Percentiles rank a stretch among this genome's conserved stretches.
Evolutionary conservation across 116 monocot species (phyloP).

Genomic region (Dioscorea cayenensis): DNA sequence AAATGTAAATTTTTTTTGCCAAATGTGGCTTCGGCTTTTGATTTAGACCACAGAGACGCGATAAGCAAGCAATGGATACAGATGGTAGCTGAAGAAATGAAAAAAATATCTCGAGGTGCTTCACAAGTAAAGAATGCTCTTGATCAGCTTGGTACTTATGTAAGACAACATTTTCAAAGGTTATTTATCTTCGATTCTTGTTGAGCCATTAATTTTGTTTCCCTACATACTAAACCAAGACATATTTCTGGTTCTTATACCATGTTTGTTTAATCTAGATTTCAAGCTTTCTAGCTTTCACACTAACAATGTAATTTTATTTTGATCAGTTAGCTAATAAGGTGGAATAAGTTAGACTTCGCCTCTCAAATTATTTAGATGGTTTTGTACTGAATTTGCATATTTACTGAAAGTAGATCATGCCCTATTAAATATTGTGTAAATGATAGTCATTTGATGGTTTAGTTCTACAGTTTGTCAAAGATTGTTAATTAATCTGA

Average conservation of each 20-base stretch:
- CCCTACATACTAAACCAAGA: too few relatives aligned
- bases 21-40: slow-evolving; percentile 20
- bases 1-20: slow-evolving; percentile 14
- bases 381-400: too few relatives aligned
- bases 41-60: slow-evolving; percentile 35
- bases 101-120: slow-evolving; percentile 50
- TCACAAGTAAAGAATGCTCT: slow-evolving; percentile 47
- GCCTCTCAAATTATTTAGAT: too few relatives aligned
- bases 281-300: too few relatives aligned
- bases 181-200: background rate
- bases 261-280: too few relatives aligned
- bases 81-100: slow-evolving; percentile 57
- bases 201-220: background rate
- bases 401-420: background rate
- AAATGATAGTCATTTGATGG: background rate
- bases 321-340: too few relatives aligned
- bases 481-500: background rate
- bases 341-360: too few relatives aligned
- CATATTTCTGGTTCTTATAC: too few relatives aligned
- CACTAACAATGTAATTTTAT: too few relatives aligned
- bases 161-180: slow-evolving; percentile 32
- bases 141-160: slow-evolving; percentile 38
- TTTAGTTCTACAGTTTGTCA: too few relatives aligned
- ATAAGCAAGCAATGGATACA: slow-evolving; percentile 22
- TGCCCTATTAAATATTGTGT: background rate